These are phyloP conservation scores for Fomitiporia mediterranea DNA, from an alignment of 1,284 basidiomycete genomes.

Conservation along the genomic window DNA sequence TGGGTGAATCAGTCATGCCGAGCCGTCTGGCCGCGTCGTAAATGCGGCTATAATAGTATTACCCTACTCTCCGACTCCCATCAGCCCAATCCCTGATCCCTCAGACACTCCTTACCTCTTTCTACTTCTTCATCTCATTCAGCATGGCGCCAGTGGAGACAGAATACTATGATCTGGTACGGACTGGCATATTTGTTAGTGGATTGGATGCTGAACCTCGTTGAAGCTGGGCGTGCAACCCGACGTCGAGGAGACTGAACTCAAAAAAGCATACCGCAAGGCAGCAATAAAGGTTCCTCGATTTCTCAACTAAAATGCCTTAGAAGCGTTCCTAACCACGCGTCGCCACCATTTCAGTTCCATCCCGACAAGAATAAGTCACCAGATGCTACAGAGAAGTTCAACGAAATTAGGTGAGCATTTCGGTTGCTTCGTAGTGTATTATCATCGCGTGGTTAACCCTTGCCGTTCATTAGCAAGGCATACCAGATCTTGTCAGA, in stretches of 20 bases:
- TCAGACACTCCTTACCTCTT: not conserved
- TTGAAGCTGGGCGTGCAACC: slow-evolving; percentile 42
- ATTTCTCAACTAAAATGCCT: slow-evolving; percentile 12
- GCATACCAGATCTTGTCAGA: slow-evolving; percentile 88
- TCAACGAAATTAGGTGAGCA: slow-evolving; percentile 86
- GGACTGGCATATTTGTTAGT: slow-evolving; percentile 19
- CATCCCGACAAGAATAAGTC: slow-evolving; percentile 93
- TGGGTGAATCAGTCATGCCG: too few species aligned
- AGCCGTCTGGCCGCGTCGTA: too few species aligned
- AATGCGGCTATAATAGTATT: not conserved
- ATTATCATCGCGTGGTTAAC: slow-evolving; percentile 8
- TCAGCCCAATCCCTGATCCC: not conserved
- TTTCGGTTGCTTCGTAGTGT: not conserved
- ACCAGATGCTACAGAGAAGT: slow-evolving; percentile 84
- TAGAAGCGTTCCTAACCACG: not conserved
- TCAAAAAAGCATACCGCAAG: slow-evolving; percentile 96
- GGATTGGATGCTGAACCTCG: not conserved
- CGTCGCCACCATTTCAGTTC: slow-evolving; percentile 46
- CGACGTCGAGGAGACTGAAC: slow-evolving; percentile 61
- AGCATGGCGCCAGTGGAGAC: slow-evolving; percentile 45
- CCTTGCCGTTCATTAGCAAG: slow-evolving; percentile 51
- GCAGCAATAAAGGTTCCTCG: slow-evolving; percentile 83
- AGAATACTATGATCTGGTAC: slow-evolving; percentile 46
- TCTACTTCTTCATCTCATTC: not conserved
- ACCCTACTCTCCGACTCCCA: not conserved